Percentiles rank a stretch among this genome's conserved stretches.
These are phyloP conservation scores for Pachysandra terminalis DNA, from an alignment of 164 flowering plant genomes.

Conservation along the genomic window DNA sequence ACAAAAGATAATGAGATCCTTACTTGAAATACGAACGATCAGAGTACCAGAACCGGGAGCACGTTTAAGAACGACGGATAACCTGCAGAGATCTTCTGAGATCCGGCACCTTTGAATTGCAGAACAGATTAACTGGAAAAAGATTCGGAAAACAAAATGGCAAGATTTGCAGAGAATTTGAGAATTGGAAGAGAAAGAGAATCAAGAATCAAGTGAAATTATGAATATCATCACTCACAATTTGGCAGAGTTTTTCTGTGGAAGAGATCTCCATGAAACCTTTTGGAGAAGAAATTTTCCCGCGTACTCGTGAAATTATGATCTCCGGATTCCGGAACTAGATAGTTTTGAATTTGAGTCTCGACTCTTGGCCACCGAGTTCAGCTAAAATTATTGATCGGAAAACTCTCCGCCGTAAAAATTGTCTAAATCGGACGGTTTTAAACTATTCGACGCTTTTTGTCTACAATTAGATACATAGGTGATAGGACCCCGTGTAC, in stretches of 20 bases:
- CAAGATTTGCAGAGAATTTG: neutral
- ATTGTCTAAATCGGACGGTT: no score
- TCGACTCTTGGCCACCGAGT: no score
- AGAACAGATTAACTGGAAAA: constrained; percentile 46
- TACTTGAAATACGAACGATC: constrained; percentile 43
- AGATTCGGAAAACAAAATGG: neutral
- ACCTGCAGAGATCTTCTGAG: constrained; percentile 53
- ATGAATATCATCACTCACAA: constrained; percentile 30
- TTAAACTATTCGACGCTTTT: no score
- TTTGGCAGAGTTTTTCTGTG: constrained; percentile 27
- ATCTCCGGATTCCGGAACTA: neutral
- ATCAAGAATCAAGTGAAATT: no score
- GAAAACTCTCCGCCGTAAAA: no score
- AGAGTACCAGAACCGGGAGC: constrained; percentile 27
- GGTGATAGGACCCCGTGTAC: no score
- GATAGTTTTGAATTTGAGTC: neutral
- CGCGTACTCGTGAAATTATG: constrained; percentile 10
- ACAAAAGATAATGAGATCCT: neutral
- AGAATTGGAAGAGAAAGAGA: neutral
- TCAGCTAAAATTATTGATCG: no score
- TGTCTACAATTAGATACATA: no score
- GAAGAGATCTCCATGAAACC: constrained; percentile 32
- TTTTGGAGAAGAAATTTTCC: constrained; percentile 11
- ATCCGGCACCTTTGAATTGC: constrained; percentile 68
- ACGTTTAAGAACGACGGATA: constrained; percentile 42